Percentiles rank a stretch among this genome's conserved stretches.
These are phyloP conservation scores for Dendrobium nobile DNA, from an alignment of 106 monocot species.

Conservation along the genomic window DNA sequence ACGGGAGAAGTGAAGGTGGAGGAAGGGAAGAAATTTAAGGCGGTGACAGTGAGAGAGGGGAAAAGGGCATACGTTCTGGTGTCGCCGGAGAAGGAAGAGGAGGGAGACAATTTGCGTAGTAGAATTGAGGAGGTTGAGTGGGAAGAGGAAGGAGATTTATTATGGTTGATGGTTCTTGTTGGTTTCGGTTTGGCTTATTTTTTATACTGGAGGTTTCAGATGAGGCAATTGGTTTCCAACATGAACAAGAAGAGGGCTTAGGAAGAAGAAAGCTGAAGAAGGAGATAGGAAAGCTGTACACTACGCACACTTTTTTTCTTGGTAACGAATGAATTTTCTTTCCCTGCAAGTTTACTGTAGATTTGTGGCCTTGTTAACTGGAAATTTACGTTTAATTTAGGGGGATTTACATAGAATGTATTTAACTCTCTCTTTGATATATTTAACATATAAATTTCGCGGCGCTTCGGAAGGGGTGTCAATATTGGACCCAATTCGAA, in stretches of 20 bases:
- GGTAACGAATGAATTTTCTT: background rate
- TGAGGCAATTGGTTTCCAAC: constrained; percentile 47
- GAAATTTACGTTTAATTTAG: background rate
- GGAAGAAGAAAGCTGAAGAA: background rate
- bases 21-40: constrained; percentile 16
- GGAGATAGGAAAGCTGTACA: background rate
- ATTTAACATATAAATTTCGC: too few species aligned
- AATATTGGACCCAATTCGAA: too few species aligned
- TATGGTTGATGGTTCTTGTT: constrained; percentile 47
- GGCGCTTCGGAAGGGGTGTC: too few species aligned
- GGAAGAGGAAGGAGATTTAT: constrained; percentile 67
- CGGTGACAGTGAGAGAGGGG: constrained; percentile 44
- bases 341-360: background rate
- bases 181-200: constrained; percentile 69
- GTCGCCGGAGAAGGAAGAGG: constrained; percentile 7
- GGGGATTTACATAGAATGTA: too few species aligned
- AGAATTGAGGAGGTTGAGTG: constrained; percentile 73
- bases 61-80: constrained; percentile 37
- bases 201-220: constrained; percentile 88
- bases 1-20: constrained; percentile 30
- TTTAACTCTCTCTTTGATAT: too few species aligned
- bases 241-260: constrained; percentile 78
- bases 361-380: background rate
- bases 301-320: background rate
- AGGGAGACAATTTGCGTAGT: background rate